Evolutionary conservation across 1,139 yeast species (phyloP).

Genomic region (Candida neerlandica): DNA sequence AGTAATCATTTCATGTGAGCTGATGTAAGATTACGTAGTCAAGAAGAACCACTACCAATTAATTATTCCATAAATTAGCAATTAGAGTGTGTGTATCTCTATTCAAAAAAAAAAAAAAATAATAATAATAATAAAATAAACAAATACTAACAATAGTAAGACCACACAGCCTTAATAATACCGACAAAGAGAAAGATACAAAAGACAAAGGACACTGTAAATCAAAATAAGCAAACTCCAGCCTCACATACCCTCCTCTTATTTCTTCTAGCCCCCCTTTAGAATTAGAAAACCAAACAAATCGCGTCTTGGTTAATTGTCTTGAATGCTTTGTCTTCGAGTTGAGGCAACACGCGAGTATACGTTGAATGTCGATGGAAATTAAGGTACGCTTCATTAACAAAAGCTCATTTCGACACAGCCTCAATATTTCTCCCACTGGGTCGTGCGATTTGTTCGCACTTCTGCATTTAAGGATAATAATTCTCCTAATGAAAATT

Average conservation of each 20-base stretch:
- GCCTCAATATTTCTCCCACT: not conserved
- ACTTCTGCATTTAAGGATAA: not conserved
- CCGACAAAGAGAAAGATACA: not conserved
- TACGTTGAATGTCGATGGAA: no score
- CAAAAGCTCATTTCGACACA: not conserved
- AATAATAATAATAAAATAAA: no score
- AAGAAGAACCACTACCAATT: not conserved
- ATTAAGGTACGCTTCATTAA: not conserved
- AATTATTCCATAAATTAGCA: not conserved
- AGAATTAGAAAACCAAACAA: not conserved
- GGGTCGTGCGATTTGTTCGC: not conserved
- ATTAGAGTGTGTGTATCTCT: not conserved
- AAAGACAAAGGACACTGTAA: not conserved
- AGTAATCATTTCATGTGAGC: not conserved
- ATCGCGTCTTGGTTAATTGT: not conserved
- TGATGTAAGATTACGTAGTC: not conserved
- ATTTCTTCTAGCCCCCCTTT: not conserved
- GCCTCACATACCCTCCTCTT: conserved; percentile 1
- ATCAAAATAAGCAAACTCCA: not conserved
- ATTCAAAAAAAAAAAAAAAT: not conserved
- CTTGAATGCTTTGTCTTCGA: not conserved
- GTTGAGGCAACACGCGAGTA: no score
- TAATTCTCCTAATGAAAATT: no score
- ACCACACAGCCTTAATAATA: not conserved
- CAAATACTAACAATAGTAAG: no score